Evolutionary conservation across 2,329 filamentous ascomycete species (phyloP), one percentile per base, ranked within the genome.

Genomic region (Xylaria sp.): DNA sequence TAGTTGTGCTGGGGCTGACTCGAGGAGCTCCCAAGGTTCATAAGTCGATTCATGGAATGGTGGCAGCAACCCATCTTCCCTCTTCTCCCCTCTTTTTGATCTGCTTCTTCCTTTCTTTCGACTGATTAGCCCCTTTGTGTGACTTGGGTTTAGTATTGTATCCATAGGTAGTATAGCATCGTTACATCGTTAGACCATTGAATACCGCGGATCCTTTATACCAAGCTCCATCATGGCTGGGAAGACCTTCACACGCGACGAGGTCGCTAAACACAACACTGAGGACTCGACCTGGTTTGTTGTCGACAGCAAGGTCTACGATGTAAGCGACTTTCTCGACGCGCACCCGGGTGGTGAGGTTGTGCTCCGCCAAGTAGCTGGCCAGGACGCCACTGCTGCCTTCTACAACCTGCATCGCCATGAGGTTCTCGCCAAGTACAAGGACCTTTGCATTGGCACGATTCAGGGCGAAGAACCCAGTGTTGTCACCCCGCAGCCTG

Each of bases 341-440:
- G 90, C 89, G 19, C 91, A 96, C 70, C 91, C 91, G 0, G 91
- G 91, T 67, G 91, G 91, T 69, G 85, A 87, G 69, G 86, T 89
- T 49, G 91, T 95, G 23, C 83, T 95, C 44, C 81, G 83, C 57
- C 90, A 96, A 75, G 84, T 93, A 52, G 91, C 89, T 35, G 91
- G 91, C 63, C 82, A 85, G 66, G 91, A 96, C 71, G 90, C 91
- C 54, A 96, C 91, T 1, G 78, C 82, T 42, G 88, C 88, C 59
- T 96, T 95, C 76, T 96, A 95, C 83, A 95, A 95, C 78, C 85
- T 96, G 56, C 92, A 96, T 77, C 82, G 91, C 30, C 91, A 96
- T 67, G 91, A 96, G 75, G 90, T 95, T n/a, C 82, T 96, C 9
- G 78, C 86, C 62, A 92, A 92, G 73, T 95, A 95, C 79, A 76